Percentiles rank a stretch among this genome's conserved stretches.
Evolutionary conservation across 208 protist species (phyloP).

Genomic region (Eutreptiella sp.): DNA sequence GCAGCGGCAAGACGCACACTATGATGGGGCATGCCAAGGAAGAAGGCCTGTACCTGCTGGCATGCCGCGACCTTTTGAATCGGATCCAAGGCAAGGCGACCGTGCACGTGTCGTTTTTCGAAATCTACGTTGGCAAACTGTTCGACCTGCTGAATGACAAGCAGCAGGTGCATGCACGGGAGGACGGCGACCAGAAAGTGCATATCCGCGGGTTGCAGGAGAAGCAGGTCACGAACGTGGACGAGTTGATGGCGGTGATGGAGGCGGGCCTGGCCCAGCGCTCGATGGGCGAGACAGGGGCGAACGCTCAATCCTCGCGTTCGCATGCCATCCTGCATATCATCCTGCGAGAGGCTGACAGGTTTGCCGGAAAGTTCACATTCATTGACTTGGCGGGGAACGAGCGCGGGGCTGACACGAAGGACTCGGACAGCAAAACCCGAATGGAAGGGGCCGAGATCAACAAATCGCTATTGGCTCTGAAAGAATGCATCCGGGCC

Average conservation of each 20-base stretch:
- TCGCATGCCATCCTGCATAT: constrained; percentile 74
- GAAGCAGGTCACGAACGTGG: constrained; percentile 61
- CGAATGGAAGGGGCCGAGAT: constrained; percentile 71
- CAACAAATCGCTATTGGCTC: constrained; percentile 77
- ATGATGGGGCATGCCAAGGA: constrained; percentile 79
- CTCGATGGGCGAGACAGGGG: constrained; percentile 76
- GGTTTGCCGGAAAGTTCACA: constrained; percentile 73
- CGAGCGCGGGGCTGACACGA: constrained; percentile 68
- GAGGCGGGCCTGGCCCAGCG: constrained; percentile 68
- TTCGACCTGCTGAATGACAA: constrained; percentile 58
- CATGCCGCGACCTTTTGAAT: constrained; percentile 85
- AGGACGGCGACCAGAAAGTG: constrained; percentile 53
- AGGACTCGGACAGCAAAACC: constrained; percentile 47
- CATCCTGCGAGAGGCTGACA: no score
- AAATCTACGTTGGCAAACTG: constrained; percentile 65
- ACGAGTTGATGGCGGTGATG: constrained; percentile 83
- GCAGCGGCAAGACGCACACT: constrained; percentile 83
- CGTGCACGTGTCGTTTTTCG: constrained; percentile 65
- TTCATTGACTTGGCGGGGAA: constrained; percentile 87
- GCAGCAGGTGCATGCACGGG: constrained; percentile 49
- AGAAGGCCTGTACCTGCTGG: constrained; percentile 85
- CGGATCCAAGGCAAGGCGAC: constrained; percentile 46
- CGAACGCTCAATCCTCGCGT: constrained; percentile 67
- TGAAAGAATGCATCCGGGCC: constrained; percentile 84
- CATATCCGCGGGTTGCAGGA: constrained; percentile 82